Evolutionary conservation across 1,284 basidiomycete genomes (phyloP).

Genomic region (Tranzscheliella williamsii): DNA sequence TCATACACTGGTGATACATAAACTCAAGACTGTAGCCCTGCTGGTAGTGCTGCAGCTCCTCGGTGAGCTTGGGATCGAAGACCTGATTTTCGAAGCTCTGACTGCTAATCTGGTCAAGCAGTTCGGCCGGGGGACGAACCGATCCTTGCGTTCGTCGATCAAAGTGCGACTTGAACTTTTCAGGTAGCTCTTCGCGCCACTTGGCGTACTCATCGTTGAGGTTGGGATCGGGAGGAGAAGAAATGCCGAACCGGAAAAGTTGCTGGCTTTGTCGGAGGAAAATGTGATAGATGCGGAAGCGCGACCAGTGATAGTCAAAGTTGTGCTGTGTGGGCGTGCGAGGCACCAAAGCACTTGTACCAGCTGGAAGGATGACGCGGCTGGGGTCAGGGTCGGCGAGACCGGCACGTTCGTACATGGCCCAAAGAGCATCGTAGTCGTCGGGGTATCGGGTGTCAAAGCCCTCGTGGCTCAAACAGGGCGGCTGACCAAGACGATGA

Average conservation of each 20-base stretch:
- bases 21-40: constrained; percentile 44
- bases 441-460: constrained; percentile 50
- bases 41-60: constrained; percentile 36
- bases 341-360: constrained; percentile 32
- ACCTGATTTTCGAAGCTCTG: constrained; percentile 18
- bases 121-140: constrained; percentile 22
- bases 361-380: constrained; percentile 35
- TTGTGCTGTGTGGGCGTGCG: constrained; percentile 21
- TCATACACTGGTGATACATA: constrained; percentile 42
- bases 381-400: constrained; percentile 28
- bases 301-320: constrained; percentile 46
- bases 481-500: constrained; percentile 43
- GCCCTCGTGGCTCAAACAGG: constrained; percentile 34
- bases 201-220: constrained; percentile 34
- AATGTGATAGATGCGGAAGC: constrained; percentile 42
- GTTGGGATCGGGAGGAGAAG: constrained; percentile 30
- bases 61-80: constrained; percentile 31
- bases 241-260: constrained; percentile 44
- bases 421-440: constrained; percentile 35
- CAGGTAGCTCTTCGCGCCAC: constrained; percentile 40
- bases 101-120: constrained; percentile 14
- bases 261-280: constrained; percentile 41
- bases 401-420: constrained; percentile 39
- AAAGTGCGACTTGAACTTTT: constrained; percentile 31
- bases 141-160: constrained; percentile 27